Base-by-base conservation (phyloP, 202 grass and related monocot genomes). In the Zoysia matrella region DNA sequence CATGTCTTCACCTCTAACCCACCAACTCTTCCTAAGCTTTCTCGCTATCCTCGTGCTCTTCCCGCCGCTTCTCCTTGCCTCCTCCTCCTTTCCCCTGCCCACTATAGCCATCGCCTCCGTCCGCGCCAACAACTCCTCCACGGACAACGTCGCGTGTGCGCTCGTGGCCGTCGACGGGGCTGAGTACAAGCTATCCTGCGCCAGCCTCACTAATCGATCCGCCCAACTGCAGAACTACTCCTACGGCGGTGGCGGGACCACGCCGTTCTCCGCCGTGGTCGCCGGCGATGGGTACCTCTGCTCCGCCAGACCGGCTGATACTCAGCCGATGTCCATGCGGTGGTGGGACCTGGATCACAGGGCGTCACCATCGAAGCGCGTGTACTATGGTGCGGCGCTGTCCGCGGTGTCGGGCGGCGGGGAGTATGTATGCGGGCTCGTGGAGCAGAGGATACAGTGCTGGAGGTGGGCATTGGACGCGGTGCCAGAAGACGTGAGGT, bases 261-360 rank as follows among this genome's bases (percentile, higher is more conserved):
- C 92, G 52, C 65, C 84, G 12, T 95, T 90, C 63, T 69, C 87
- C 0, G 91, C 92, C 51, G 9, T 98, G 69, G 91, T 91, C 76
- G 87, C 92, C 30, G 96, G 96, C 30, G 79, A 98, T 76, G 90
- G 88, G 1, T 98, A 93, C 62, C 77, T 98, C 55, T 98, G 96
- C 79, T 92, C 76, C 1, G 65, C 89, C 8, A 86, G 75, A 0
- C 73, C 80, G 11, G 88, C 67, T 0, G 11, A 48, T 0, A 62
- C 86, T 0, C 64, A 4, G 8, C 22, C 51, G 43, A 84, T 87
- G 30, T 83, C 90, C 7, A 85, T 98, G 96, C 85, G 80, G 45
- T 98, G 96, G 92, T 95, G 96, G 92, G 85, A 82, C 47, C 48
- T 93, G 47, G 62, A 12, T 1, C 43, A 52, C 0, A 18, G 39